Conservation (phyloP, 257 asterid genomes). For the Primulina huaijiensis region DNA sequence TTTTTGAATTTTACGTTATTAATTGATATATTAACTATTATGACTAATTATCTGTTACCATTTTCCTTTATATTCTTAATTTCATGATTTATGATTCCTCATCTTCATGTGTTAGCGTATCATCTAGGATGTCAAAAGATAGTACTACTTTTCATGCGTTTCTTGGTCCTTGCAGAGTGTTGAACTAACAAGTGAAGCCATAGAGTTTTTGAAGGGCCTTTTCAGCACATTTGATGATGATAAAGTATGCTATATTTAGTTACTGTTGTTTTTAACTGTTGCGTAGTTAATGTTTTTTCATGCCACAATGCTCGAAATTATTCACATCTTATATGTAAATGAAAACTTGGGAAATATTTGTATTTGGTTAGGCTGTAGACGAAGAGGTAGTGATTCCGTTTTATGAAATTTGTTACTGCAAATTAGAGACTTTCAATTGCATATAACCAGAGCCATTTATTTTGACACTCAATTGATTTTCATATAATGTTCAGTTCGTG, state of each 20-base stretch:
- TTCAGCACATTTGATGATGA: conserved; percentile 88
- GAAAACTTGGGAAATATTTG: neutral
- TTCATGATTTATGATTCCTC: conserved; percentile 11
- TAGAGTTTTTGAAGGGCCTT: conserved; percentile 88
- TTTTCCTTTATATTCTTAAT: conserved; percentile 12
- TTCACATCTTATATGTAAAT: neutral
- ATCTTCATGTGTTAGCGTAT: conserved; percentile 10
- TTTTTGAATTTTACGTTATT: neutral
- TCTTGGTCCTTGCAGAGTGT: conserved; percentile 66
- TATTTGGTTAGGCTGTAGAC: conserved; percentile 5
- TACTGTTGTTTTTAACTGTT: conserved; percentile 18
- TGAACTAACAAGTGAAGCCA: conserved; percentile 96
- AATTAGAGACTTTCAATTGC: conserved; percentile 13
- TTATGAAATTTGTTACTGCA: neutral
- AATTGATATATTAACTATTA: neutral
- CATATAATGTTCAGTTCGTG: neutral
- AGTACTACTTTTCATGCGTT: conserved; percentile 16
- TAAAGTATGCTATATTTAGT: conserved; percentile 51
- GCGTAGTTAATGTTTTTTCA: neutral
- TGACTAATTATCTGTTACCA: too few relatives aligned
- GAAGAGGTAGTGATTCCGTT: neutral
- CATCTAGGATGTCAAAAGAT: conserved; percentile 2
- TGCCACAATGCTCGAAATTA: conserved; percentile 5
- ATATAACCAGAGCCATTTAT: neutral
- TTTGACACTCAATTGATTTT: neutral